phyloP scores from a whole-genome alignment of 345 rosid genomes.

The Salix caprea region DNA sequence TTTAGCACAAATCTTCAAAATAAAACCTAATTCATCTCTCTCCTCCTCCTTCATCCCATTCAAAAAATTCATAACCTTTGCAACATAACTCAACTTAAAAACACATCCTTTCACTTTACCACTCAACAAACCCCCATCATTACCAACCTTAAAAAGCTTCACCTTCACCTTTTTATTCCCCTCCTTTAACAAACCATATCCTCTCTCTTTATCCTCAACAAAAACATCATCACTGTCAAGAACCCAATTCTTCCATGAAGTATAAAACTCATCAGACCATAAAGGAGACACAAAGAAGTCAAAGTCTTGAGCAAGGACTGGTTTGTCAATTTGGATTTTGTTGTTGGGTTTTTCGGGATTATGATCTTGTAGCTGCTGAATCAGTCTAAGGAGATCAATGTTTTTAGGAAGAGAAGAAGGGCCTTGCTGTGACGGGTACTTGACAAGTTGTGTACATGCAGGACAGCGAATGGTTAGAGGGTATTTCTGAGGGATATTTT shows the following conservation, averaged over 20 bases:
- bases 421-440: constrained; percentile 58
- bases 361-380: constrained; percentile 7
- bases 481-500: constrained; percentile 52
- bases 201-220: constrained; percentile 7
- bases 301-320: constrained; percentile 11
- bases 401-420: constrained; percentile 75
- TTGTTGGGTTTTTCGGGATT: constrained; percentile 16
- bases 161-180: constrained; percentile 37
- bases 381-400: constrained; percentile 72
- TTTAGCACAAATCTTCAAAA: constrained; percentile 30
- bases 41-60: constrained; percentile 43
- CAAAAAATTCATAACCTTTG: constrained; percentile 50
- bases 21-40: constrained; percentile 42
- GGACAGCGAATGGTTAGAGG: constrained; percentile 77
- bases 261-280: constrained; percentile 67
- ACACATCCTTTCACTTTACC: constrained; percentile 26
- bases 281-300: constrained; percentile 38
- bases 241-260: constrained; percentile 58
- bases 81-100: constrained; percentile 46
- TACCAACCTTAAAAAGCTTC: constrained; percentile 46
- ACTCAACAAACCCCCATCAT: constrained; percentile 17
- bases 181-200: constrained; percentile 17
- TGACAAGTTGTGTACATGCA: constrained; percentile 80
- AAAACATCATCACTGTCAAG: constrained; percentile 42
- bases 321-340: not conserved